Percentiles rank a stretch among this genome's conserved stretches.
phyloP scores from a whole-genome alignment of 371 early-diverging fungal genomes.

The Mucor circinelloides region DNA sequence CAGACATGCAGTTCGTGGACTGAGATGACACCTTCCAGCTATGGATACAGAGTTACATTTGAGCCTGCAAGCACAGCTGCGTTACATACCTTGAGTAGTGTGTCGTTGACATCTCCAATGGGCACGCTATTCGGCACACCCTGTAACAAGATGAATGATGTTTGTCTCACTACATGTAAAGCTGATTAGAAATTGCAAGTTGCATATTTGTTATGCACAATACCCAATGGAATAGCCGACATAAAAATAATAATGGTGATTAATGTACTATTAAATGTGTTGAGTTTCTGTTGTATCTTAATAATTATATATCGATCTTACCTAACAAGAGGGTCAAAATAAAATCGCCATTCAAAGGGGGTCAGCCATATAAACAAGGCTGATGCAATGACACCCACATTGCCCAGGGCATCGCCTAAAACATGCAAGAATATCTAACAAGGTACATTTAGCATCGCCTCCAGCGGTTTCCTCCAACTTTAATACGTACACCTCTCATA shows the following conservation, averaged over 20 bases:
- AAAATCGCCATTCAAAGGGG: constrained; percentile 66
- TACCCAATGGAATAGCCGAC: constrained; percentile 45
- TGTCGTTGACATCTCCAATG: constrained; percentile 65
- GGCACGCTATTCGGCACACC: constrained; percentile 75
- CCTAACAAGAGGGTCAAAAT: constrained; percentile 77
- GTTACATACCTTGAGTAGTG: constrained; percentile 45
- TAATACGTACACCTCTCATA: constrained; percentile 80
- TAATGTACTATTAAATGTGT: constrained; percentile 24
- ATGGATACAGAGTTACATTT: not conserved
- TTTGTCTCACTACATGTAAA: constrained; percentile 64
- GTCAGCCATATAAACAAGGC: constrained; percentile 82
- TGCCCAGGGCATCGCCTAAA: constrained; percentile 93
- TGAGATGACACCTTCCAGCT: constrained; percentile 66
- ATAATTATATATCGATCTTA: constrained; percentile 13
- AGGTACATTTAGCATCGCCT: not conserved
- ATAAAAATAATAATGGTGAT: constrained; percentile 45
- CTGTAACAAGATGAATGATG: constrained; percentile 85
- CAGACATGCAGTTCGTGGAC: constrained; percentile 96
- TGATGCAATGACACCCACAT: constrained; percentile 87
- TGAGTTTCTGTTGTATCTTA: not conserved
- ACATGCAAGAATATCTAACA: constrained; percentile 87
- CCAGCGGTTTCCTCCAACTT: not conserved
- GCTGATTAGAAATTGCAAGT: not conserved
- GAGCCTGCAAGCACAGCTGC: not conserved
- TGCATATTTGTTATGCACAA: not conserved